Evolutionary conservation across 1,284 basidiomycete species (phyloP), one percentile per base, ranked within the genome.

Genomic region (Papiliotrema flavescens): DNA sequence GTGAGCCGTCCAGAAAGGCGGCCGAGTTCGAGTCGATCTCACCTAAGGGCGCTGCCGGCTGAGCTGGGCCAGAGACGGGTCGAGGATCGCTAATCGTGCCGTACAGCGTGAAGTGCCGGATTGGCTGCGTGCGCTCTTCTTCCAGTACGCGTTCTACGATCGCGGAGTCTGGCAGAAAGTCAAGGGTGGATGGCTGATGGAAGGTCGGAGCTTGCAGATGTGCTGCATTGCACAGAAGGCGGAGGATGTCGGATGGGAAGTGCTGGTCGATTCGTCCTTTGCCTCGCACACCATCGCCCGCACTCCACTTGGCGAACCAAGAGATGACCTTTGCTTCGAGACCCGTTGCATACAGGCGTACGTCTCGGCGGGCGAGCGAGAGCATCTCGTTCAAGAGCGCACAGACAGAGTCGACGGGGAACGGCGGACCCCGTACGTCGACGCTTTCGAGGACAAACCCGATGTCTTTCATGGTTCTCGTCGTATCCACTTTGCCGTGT

Each of bases 401-500:
- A 77, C 91, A 94, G 23, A 93, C 88, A 0, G 92, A 84, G 65
- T 98, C 94, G 63, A 82, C 87, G 0, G 90, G 88, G 61, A 83
- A 85, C 2, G 84, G 78, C 1, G 93, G 92, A 0, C 91, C 91
- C 73, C 95, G 91, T 15, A 94, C 81, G 62, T 90, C 86, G 53
- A 97, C 78, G 61, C 91, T 88, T 60, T 85, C 85, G 1, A 85
- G 80, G 46, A 96, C 77, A 0, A 79, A 78, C 67, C 91, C 88
- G 45, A 96, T 83, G 66, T 91, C 89, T 1, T 78, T 68, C 13
- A 87, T 76, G 36, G 87, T 75, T 3, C 80, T 80, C 13, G 84
- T 82, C 11, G 80, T 73, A 1, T 83, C 79, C 32, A 94, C 76
- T 22, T 79, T 72, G 19, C 71, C 67, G 20, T 72, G 70, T 0